Conservation (phyloP, 2,329 filamentous ascomycete species). For the Pseudogymnoascus sp. region DNA sequence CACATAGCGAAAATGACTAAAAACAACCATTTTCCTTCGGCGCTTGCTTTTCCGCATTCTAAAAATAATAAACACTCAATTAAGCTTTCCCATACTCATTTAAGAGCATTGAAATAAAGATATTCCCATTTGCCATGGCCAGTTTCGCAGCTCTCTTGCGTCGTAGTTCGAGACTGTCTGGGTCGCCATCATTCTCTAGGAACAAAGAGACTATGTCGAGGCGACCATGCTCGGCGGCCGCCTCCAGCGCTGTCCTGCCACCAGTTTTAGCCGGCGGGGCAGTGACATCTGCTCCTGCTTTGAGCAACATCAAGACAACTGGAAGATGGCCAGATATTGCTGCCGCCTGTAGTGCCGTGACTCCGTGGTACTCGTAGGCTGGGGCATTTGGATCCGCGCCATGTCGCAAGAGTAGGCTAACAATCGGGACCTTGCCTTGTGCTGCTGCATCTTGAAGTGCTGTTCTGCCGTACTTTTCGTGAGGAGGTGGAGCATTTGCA, state of each 20-base stretch:
- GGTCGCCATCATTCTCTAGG: constrained; percentile 2
- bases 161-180: not conserved
- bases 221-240: constrained; percentile 14
- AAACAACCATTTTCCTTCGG: not conserved
- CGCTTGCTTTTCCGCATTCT: not conserved
- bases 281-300: constrained; percentile 16
- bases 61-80: not conserved
- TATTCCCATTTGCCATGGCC: not conserved
- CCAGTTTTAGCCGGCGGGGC: constrained; percentile 13
- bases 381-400: constrained; percentile 15
- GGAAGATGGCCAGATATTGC: constrained; percentile 10
- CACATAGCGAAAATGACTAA: too few relatives aligned
- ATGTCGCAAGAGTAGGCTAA: constrained; percentile 14
- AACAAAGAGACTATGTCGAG: constrained; percentile 13
- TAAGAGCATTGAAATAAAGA: not conserved
- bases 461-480: constrained; percentile 11
- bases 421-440: not conserved
- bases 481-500: too few relatives aligned
- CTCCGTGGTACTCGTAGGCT: constrained; percentile 11
- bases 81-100: not conserved
- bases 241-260: constrained; percentile 12
- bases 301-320: constrained; percentile 11
- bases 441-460: constrained; percentile 15
- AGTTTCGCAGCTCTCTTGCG: not conserved
- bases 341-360: constrained; percentile 16